A percentile compares a stretch with the other conserved stretches of the same genome.
phyloP scores from a whole-genome alignment of 805 yeast species.

The Spathaspora sp. region DNA sequence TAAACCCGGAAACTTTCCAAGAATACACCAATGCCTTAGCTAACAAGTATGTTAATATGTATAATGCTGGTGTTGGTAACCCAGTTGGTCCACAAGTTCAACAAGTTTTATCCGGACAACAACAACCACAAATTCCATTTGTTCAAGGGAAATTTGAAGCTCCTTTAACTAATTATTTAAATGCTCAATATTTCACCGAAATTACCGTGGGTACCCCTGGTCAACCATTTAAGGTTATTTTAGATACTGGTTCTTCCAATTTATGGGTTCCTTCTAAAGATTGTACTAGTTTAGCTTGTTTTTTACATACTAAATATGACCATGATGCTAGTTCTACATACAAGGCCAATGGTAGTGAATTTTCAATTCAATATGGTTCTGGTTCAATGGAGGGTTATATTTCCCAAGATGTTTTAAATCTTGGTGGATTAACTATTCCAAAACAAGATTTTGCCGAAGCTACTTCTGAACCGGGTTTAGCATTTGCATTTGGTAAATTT shows the following conservation, averaged over 20 bases:
- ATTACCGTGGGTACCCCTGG: conserved; percentile 90
- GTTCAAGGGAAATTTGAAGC: conserved; percentile 54
- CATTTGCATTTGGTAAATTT: conserved; percentile 97
- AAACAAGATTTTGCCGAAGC: conserved; percentile 96
- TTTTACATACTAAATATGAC: conserved; percentile 87
- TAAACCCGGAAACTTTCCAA: conserved; percentile 46
- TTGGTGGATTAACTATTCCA: conserved; percentile 83
- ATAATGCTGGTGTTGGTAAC: conserved; percentile 32
- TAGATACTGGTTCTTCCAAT: conserved; percentile 96
- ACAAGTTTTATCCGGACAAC: conserved; percentile 4
- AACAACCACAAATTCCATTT: conserved; percentile 41
- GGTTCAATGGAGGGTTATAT: conserved; percentile 92
- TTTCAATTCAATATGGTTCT: conserved; percentile 86
- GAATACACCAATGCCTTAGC: conserved; percentile 59
- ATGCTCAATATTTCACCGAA: conserved; percentile 95
- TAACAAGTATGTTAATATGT: conserved; percentile 54
- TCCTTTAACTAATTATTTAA: conserved; percentile 88
- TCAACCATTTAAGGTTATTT: conserved; percentile 86
- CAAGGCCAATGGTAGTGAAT: conserved; percentile 81
- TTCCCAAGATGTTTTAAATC: conserved; percentile 74
- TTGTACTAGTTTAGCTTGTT: conserved; percentile 93
- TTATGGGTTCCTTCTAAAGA: conserved; percentile 92
- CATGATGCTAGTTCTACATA: conserved; percentile 79
- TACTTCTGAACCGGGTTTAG: conserved; percentile 94
- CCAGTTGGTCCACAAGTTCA: conserved; percentile 12